Evolutionary conservation across 139 green algal species (phyloP), one percentile per base, ranked within the genome.

Genomic region (Chlamydomonas asymmetrica): DNA sequence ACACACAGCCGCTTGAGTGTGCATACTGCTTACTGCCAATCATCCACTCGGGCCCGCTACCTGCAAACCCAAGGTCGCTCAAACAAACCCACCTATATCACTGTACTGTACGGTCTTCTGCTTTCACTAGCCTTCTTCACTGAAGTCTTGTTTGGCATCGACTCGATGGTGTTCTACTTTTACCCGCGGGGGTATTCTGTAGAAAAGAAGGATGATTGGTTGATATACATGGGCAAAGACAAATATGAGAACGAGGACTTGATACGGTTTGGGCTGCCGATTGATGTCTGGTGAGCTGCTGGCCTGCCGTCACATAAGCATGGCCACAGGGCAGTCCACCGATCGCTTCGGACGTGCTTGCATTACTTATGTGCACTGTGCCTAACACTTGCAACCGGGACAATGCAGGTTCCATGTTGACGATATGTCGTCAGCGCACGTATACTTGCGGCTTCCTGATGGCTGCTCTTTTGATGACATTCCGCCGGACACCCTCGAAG

Each of bases 211-310:
- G 87, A 95, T 3, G 91, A 92, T 22, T 94, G 81, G 39, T 75
- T 95, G 5, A 92, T 98, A 1, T 99, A 98, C 86, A 97, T 97
- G 89, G 91, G 91, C 22, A 82, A 57, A 32, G 74, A 80, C 67
- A 84, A 79, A 80, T 91, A 92, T 67, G 96, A 99, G 76, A 99
- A 99, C 63, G 96, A 99, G 79, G 90, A 96, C 64, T 79, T 98
- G 0, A 97, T 98, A 63, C 86, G 84, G 5, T 94, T 93, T 41
- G 90, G 88, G 22, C 73, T 94, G 56, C 91, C 91, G n/a, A 82
- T 66, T 18, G 88, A 93, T 32, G 72, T 93, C 4, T 93, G 86
- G 87, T 91, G 35, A 67, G 80, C 18, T 31, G 16, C 60, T 29
- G 18, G n/a, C 31, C 60, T 66, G 20, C 49, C 20, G 49, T 20